Conservation (phyloP, 2,329 filamentous ascomycete species). For the Penicillium sp. region DNA sequence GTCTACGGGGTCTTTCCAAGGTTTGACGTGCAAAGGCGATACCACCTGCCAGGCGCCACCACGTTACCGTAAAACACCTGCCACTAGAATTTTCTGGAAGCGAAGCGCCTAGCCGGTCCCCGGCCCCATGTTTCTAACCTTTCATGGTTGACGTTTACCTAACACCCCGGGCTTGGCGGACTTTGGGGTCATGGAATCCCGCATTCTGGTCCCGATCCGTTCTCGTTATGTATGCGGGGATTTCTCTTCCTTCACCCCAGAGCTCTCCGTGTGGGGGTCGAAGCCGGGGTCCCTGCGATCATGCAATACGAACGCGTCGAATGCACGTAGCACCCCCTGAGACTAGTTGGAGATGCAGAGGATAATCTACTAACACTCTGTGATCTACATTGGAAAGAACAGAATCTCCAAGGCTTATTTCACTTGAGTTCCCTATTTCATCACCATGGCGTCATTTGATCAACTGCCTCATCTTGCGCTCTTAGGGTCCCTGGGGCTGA, state of each 20-base stretch:
- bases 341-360: neutral
- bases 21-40: neutral
- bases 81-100: conserved; percentile 10
- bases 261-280: neutral
- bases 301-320: no score
- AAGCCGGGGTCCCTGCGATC: neutral
- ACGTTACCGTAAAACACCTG: no score
- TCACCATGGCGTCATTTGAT: neutral
- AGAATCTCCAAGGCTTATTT: neutral
- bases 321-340: neutral
- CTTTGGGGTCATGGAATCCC: neutral
- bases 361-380: neutral
- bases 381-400: neutral
- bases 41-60: no score
- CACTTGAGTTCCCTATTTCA: neutral
- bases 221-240: neutral
- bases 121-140: neutral
- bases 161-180: neutral
- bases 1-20: neutral
- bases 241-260: neutral
- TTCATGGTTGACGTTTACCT: neutral
- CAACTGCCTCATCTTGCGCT: neutral
- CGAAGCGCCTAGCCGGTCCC: neutral
- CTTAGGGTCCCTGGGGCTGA: no score
- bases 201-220: neutral